Percentiles rank a stretch among this genome's conserved stretches.
These are phyloP conservation scores for Eutrema yunnanense DNA, from an alignment of 345 rosid species.

Conservation along the genomic window DNA sequence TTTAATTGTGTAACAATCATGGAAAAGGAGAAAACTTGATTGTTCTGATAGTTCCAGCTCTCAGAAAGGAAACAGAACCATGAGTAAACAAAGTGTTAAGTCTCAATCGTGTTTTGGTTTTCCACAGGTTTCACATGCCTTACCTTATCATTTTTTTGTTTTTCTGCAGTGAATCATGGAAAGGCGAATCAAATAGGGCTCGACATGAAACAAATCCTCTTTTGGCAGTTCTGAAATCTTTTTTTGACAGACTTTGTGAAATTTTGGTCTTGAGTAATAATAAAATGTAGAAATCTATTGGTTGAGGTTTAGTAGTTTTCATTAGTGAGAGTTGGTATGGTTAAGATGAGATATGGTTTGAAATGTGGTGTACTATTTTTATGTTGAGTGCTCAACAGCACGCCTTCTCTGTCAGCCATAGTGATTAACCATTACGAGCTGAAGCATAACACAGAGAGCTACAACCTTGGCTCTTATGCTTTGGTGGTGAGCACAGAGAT, in stretches of 20 bases:
- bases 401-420: slow-evolving; percentile 66
- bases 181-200: slow-evolving; percentile 35
- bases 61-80: slow-evolving; percentile 47
- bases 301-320: slow-evolving; percentile 5
- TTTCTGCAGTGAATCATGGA: slow-evolving; percentile 68
- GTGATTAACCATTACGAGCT: slow-evolving; percentile 68
- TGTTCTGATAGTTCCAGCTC: slow-evolving; percentile 22
- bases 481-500: slow-evolving; percentile 63
- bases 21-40: slow-evolving; percentile 23
- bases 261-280: slow-evolving; percentile 67
- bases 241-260: slow-evolving; percentile 54
- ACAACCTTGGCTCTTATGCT: slow-evolving; percentile 62
- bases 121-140: slow-evolving; percentile 3
- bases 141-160: not conserved
- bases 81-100: slow-evolving; percentile 33
- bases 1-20: slow-evolving; percentile 12
- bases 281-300: slow-evolving; percentile 1
- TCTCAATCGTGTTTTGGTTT: not conserved
- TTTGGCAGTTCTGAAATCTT: slow-evolving; percentile 40
- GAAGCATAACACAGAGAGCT: slow-evolving; percentile 53
- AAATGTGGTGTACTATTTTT: slow-evolving; percentile 4
- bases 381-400: slow-evolving; percentile 47
- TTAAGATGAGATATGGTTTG: slow-evolving; percentile 5
- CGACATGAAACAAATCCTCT: slow-evolving; percentile 45
- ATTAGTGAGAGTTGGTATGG: slow-evolving; percentile 15